These are phyloP conservation scores for Lipomyces kockii DNA, from an alignment of 805 yeast genomes.

Conservation along the genomic window DNA sequence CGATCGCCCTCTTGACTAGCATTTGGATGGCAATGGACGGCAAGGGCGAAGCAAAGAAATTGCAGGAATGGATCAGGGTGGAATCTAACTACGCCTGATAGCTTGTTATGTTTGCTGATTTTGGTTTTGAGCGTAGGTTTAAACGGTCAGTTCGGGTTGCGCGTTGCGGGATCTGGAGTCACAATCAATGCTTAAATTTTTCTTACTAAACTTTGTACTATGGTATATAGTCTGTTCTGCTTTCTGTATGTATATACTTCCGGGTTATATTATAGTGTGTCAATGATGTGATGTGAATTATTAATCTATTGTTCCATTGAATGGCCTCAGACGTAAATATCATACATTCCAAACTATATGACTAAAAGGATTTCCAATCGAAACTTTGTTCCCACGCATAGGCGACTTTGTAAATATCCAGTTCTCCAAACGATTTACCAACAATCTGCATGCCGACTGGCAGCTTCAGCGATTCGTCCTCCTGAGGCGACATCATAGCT, in stretches of 20 bases:
- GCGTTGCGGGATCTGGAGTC: background rate
- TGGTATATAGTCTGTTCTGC: background rate
- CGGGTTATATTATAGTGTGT: no score
- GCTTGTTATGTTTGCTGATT: background rate
- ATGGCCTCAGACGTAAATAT: no score
- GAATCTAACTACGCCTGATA: slow-evolving; percentile 4
- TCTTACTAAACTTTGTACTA: background rate
- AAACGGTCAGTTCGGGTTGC: no score
- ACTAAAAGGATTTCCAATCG: slow-evolving; percentile 38
- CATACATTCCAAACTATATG: background rate
- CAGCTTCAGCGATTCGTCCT: slow-evolving; percentile 44
- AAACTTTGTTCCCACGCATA: slow-evolving; percentile 47
- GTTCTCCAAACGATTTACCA: slow-evolving; percentile 47
- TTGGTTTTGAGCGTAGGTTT: background rate
- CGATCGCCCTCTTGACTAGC: slow-evolving; percentile 64
- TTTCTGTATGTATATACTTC: background rate
- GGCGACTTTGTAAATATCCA: slow-evolving; percentile 45
- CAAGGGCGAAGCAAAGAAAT: slow-evolving; percentile 19
- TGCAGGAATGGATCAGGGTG: slow-evolving; percentile 31
- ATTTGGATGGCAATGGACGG: slow-evolving; percentile 67
- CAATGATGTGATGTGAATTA: no score
- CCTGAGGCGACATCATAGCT: slow-evolving; percentile 42
- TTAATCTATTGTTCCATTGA: background rate
- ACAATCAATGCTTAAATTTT: background rate
- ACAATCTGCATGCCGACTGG: slow-evolving; percentile 49